Evolutionary conservation across 176 grass and related monocot genomes (phyloP), one percentile per base, ranked within the genome.

Genomic region (Oryza meridionalis): DNA sequence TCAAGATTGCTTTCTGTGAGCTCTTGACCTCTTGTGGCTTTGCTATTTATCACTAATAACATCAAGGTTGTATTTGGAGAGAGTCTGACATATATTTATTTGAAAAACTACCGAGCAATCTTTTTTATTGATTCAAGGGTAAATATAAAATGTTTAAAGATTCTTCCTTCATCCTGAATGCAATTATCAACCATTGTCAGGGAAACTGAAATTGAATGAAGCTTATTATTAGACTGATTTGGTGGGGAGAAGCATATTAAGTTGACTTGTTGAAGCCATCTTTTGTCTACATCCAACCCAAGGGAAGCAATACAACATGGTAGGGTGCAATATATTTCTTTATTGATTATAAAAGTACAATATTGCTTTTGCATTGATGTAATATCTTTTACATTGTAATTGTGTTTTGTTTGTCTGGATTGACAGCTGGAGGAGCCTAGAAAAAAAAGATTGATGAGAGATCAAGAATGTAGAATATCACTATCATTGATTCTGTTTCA

Each of bases 251-350:
- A 87, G 32, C 89, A 86, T 94, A 61, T 88, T 90, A 63, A 90
- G 44, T 72, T 97, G 92, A 92, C 86, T 94, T 86, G 73, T 94
- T 47, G 86, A 79, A 83, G 61, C 88, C 86, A 89, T 94, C 75
- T 88, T 86, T 73, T 90, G 78, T 81, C 76, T 88, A 22, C 32
- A 32, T 79, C 88, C 75, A 42, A 53, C 45, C 19, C 77, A 29
- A 82, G 51, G 45, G 50, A 85, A 71, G 51, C 76, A 13, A 32
- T 53, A 68, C 67, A 88, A 76, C 77, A 91, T 88, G 90, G 90
- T 94, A 92, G 32, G 31, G 12, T 65, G 32, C 51, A 55, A 27
- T 50, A 69, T 17, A 27, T 69, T 53, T 89, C 76, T 9, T 70
- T 75, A 5, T 31, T 70, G 51, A 70, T 65, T 32, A 26, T 79